Conservation (phyloP, 495 filamentous ascomycete species). For the Bacidia gigantensis region DNA sequence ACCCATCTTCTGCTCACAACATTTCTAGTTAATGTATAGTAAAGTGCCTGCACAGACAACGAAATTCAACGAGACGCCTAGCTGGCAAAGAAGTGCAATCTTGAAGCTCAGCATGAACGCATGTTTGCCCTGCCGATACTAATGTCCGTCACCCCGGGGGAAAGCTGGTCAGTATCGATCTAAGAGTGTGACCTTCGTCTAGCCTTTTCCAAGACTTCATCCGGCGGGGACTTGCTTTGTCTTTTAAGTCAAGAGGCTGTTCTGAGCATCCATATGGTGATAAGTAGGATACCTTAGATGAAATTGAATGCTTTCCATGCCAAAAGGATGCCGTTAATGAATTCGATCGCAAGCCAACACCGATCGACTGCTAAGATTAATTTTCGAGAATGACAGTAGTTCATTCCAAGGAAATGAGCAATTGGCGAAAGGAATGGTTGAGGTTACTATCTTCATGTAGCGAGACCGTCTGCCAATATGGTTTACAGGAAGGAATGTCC, state of each 20-base stretch:
- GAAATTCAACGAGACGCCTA: not conserved
- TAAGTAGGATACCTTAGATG: not conserved
- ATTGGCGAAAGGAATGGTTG: not conserved
- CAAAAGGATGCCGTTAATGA: not conserved
- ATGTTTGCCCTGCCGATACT: not conserved
- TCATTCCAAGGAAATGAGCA: not conserved
- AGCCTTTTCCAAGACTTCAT: not conserved
- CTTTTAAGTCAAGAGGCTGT: not conserved
- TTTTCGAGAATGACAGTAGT: not conserved
- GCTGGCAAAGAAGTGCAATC: not conserved
- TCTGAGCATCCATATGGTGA: not conserved
- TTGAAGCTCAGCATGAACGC: not conserved
- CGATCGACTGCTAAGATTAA: not conserved
- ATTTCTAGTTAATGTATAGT: not conserved
- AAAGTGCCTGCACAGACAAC: not conserved
- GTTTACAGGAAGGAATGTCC: no score
- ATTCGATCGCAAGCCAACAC: not conserved
- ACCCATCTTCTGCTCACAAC: not conserved
- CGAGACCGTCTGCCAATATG: no score
- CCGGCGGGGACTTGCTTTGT: not conserved
- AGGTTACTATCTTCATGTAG: no score
- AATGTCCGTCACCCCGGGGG: not conserved
- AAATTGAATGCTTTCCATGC: not conserved
- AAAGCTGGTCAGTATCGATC: not conserved
- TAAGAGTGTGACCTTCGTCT: not conserved